These are phyloP conservation scores for Nicotiana sylvestris DNA, from an alignment of 257 asterid species.

Conservation along the genomic window DNA sequence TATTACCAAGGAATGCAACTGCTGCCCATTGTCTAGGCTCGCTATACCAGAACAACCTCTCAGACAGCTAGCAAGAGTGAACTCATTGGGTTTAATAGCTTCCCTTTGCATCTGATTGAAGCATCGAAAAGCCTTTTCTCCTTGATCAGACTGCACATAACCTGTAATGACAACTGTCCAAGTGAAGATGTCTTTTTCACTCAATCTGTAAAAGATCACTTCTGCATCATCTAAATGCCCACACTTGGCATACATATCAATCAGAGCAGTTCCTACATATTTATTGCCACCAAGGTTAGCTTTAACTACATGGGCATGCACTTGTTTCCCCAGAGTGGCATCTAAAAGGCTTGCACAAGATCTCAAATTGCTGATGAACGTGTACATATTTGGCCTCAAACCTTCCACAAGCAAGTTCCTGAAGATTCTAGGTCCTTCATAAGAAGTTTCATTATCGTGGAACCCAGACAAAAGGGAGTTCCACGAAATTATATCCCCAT, in stretches of 20 bases:
- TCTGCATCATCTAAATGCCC: conserved; percentile 52
- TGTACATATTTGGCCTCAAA: conserved; percentile 60
- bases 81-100: conserved; percentile 58
- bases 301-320: conserved; percentile 58
- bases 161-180: conserved; percentile 67
- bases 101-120: conserved; percentile 69
- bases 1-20: conserved; percentile 56
- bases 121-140: conserved; percentile 54
- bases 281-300: conserved; percentile 28
- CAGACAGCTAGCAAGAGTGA: conserved; percentile 66
- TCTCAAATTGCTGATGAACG: conserved; percentile 62
- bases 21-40: conserved; percentile 59
- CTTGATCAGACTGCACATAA: conserved; percentile 59
- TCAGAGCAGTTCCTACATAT: conserved; percentile 58
- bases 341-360: conserved; percentile 53
- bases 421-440: conserved; percentile 49
- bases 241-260: conserved; percentile 76
- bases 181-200: conserved; percentile 48
- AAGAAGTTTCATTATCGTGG: conserved; percentile 45
- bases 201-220: conserved; percentile 46
- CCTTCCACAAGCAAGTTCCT: conserved; percentile 59
- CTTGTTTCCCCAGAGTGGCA: conserved; percentile 60
- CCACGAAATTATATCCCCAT: conserved; percentile 66
- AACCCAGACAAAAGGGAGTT: conserved; percentile 71
- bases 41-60: conserved; percentile 61